Conservation (phyloP, 2,329 filamentous ascomycete species). For the Cordyceps fumosorosea region DNA sequence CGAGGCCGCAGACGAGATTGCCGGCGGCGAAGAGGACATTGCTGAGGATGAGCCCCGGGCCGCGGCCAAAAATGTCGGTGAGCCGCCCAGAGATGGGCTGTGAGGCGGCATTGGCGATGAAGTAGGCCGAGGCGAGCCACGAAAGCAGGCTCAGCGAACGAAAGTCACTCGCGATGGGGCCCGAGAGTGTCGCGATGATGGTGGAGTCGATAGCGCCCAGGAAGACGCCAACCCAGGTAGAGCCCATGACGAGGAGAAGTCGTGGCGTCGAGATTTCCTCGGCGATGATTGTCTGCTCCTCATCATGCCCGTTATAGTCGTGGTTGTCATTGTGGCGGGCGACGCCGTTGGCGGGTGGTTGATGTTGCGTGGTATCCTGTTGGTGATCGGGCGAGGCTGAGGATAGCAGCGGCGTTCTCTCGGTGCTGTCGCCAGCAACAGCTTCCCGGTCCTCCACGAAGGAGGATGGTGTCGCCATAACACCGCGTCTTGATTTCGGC, state of each 20-base stretch:
- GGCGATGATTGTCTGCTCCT: constrained; percentile 33
- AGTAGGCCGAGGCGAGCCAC: constrained; percentile 82
- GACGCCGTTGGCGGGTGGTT: neutral
- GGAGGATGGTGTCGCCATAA: neutral
- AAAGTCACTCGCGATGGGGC: constrained; percentile 78
- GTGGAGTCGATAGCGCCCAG: constrained; percentile 65
- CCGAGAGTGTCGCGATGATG: constrained; percentile 78
- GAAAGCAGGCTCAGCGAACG: constrained; percentile 73
- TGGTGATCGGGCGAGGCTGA: neutral
- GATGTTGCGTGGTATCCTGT: neutral
- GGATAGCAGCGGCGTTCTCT: neutral
- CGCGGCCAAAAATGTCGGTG: constrained; percentile 81
- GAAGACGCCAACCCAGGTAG: constrained; percentile 55
- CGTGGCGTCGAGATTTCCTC: constrained; percentile 41
- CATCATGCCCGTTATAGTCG: neutral
- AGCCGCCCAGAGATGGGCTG: constrained; percentile 80
- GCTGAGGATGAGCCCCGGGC: constrained; percentile 70
- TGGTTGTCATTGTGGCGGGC: neutral
- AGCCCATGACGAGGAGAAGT: constrained; percentile 48
- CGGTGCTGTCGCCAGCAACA: neutral
- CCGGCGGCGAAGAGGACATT: constrained; percentile 75
- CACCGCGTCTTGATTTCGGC: too few relatives aligned
- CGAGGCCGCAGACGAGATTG: constrained; percentile 76
- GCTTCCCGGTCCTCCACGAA: neutral
- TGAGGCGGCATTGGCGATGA: constrained; percentile 80